These are phyloP conservation scores for Fusarium verrucosum DNA, from an alignment of 2,329 filamentous ascomycete genomes.

Conservation along the genomic window DNA sequence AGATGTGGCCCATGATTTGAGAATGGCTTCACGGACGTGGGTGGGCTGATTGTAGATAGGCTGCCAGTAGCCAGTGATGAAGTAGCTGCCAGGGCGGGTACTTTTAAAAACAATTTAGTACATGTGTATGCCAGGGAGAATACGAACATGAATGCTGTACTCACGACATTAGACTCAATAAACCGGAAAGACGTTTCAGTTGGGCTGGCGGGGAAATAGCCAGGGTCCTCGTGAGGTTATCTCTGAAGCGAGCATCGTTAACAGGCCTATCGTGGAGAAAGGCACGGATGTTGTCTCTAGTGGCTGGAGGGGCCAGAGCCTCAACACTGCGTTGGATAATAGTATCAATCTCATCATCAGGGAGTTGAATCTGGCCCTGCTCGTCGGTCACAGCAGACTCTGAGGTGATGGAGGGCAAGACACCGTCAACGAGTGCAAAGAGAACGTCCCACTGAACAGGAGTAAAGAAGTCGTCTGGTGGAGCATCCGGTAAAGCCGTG, in stretches of 20 bases:
- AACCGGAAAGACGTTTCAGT: conserved; percentile 51
- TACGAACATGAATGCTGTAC: conserved; percentile 33
- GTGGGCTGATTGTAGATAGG: conserved; percentile 70
- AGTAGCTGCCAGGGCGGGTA: conserved; percentile 68
- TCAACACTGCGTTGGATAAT: conserved; percentile 53
- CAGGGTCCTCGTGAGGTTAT: conserved; percentile 57
- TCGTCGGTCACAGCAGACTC: conserved; percentile 52
- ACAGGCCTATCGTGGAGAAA: conserved; percentile 64
- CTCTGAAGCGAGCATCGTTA: conserved; percentile 62
- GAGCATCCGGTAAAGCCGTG: conserved; percentile 43
- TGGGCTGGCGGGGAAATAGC: conserved; percentile 47
- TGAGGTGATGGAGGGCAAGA: conserved; percentile 67
- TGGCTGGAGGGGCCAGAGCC: conserved; percentile 52
- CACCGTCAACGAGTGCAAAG: conserved; percentile 64
- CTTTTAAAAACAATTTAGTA: conserved; percentile 52
- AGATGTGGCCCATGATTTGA: conserved; percentile 70
- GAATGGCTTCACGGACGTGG: conserved; percentile 66
- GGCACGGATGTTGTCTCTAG: conserved; percentile 57
- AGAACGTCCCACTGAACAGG: conserved; percentile 64
- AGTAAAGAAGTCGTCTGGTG: conserved; percentile 52
- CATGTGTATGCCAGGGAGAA: not conserved
- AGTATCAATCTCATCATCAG: conserved; percentile 60
- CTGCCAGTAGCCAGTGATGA: conserved; percentile 73
- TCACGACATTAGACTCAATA: conserved; percentile 57
- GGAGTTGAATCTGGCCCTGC: conserved; percentile 55